Conservation (phyloP, 1,284 basidiomycete genomes). For the Ustanciosporium gigantosporum region DNA sequence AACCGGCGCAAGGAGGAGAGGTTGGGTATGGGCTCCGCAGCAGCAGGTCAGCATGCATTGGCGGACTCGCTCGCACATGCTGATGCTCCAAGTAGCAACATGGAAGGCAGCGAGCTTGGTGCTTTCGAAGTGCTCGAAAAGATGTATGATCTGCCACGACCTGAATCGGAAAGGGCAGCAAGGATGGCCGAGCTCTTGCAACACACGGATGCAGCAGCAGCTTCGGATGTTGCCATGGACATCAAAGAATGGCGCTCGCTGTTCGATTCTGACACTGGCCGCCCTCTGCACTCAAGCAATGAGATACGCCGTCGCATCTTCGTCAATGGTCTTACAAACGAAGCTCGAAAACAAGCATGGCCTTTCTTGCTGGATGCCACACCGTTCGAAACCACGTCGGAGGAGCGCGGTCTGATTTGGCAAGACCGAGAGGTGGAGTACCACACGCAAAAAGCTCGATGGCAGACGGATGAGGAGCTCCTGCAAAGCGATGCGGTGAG, state of each 20-base stretch:
- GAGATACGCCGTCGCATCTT: slow-evolving; percentile 48
- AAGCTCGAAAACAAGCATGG: slow-evolving; percentile 68
- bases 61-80: not conserved
- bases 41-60: not conserved
- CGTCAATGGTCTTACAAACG: slow-evolving; percentile 38
- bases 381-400: slow-evolving; percentile 69
- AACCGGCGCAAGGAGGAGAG: slow-evolving; percentile 41
- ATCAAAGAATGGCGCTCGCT: slow-evolving; percentile 38
- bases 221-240: slow-evolving; percentile 10
- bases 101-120: slow-evolving; percentile 40
- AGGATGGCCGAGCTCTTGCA: slow-evolving; percentile 10
- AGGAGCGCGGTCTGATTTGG: slow-evolving; percentile 42
- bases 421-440: slow-evolving; percentile 24
- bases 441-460: slow-evolving; percentile 26
- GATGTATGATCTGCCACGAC: slow-evolving; percentile 25
- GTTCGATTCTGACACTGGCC: slow-evolving; percentile 32
- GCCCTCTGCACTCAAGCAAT: slow-evolving; percentile 9
- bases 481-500: slow-evolving; percentile 14
- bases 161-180: slow-evolving; percentile 21
- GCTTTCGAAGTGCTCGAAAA: slow-evolving; percentile 46
- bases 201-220: not conserved
- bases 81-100: not conserved
- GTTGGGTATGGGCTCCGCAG: slow-evolving; percentile 1
- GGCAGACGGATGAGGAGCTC: slow-evolving; percentile 31
- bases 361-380: slow-evolving; percentile 84